These are phyloP conservation scores for Naegleria fowleri DNA, from an alignment of 208 protist genomes.

Conservation along the genomic window DNA sequence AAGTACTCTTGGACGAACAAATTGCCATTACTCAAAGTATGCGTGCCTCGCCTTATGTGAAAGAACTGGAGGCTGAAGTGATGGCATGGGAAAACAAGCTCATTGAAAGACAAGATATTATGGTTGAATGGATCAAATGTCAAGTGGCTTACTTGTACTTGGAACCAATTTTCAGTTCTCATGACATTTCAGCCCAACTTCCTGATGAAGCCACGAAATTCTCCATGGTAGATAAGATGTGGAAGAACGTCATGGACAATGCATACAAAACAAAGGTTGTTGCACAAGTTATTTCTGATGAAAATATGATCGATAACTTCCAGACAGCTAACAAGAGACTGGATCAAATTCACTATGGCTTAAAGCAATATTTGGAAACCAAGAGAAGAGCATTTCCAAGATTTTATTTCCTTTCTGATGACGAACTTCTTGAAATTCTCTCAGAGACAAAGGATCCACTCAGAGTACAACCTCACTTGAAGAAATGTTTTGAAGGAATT, in stretches of 20 bases:
- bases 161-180: constrained; percentile 88
- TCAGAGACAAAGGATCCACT: constrained; percentile 87
- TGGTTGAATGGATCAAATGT: constrained; percentile 91
- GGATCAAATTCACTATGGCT: constrained; percentile 71
- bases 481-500: constrained; percentile 93
- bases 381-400: constrained; percentile 77
- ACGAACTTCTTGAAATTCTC: constrained; percentile 83
- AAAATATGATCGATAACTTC: constrained; percentile 80
- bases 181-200: constrained; percentile 90
- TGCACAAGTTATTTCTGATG: constrained; percentile 75
- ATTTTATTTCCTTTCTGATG: constrained; percentile 83
- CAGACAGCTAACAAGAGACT: constrained; percentile 67
- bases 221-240: constrained; percentile 77
- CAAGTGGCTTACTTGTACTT: constrained; percentile 92
- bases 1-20: constrained; percentile 87
- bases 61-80: constrained; percentile 73
- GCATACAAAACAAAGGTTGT: constrained; percentile 62
- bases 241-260: constrained; percentile 82
- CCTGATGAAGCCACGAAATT: constrained; percentile 87
- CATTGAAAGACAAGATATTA: constrained; percentile 79
- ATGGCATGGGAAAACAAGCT: constrained; percentile 82
- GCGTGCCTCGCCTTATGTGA: constrained; percentile 72
- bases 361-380: constrained; percentile 76
- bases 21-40: constrained; percentile 91
- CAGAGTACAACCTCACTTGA: constrained; percentile 85